These are phyloP conservation scores for Hypsizygus marmoreus DNA, from an alignment of 768 basidiomycete genomes.

Conservation along the genomic window DNA sequence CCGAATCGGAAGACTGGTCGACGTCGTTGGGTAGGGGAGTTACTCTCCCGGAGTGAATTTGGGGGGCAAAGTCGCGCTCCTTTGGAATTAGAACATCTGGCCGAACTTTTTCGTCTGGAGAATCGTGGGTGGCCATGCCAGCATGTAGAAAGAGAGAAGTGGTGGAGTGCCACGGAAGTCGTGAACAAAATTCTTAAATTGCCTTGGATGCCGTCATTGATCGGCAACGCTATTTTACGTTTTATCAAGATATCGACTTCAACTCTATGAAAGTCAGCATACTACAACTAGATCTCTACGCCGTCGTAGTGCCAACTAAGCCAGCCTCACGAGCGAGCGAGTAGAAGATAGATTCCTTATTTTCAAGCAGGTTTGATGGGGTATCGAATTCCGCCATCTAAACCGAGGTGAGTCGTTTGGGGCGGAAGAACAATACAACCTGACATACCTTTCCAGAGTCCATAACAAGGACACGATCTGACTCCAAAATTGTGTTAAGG, in stretches of 20 bases:
- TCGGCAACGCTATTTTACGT: too few species aligned
- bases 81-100: constrained; percentile 10
- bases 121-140: constrained; percentile 8
- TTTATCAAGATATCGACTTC: too few species aligned
- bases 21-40: constrained; percentile 18
- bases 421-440: neutral
- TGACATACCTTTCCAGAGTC: constrained; percentile 65
- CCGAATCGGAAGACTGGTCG: constrained; percentile 33
- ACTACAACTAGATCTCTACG: neutral
- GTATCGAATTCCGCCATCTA: constrained; percentile 80
- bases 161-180: too few species aligned
- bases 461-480: constrained; percentile 80
- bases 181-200: too few species aligned
- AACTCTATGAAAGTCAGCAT: neutral
- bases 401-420: neutral
- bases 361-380: constrained; percentile 64
- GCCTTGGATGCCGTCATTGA: too few species aligned
- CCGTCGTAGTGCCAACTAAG: constrained; percentile 23
- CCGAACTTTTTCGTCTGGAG: constrained; percentile 5
- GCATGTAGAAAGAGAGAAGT: too few species aligned
- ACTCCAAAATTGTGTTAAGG: constrained; percentile 83
- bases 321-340: constrained; percentile 70
- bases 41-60: constrained; percentile 2
- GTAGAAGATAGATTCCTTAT: constrained; percentile 58
- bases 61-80: constrained; percentile 24